phyloP scores from a whole-genome alignment of 352 stramenopile species.

The Globisporangium paddicum region DNA sequence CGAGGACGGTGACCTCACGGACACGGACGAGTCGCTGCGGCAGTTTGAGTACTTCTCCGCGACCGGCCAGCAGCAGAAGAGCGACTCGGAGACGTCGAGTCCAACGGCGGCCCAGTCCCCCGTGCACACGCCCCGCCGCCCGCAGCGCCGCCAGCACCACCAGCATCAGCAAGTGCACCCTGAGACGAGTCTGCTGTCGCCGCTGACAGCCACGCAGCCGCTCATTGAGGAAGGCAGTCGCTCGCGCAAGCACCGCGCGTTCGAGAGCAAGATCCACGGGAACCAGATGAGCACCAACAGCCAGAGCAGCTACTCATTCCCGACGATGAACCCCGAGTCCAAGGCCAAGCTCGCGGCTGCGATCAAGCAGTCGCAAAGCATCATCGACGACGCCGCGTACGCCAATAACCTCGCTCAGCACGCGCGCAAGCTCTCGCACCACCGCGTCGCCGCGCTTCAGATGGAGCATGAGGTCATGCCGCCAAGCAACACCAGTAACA shows the following conservation, averaged over 20 bases:
- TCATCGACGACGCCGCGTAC: constrained; percentile 59
- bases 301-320: constrained; percentile 2
- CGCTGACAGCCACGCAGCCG: constrained; percentile 14
- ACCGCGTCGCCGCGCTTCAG: constrained; percentile 58
- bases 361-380: constrained; percentile 39
- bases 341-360: constrained; percentile 45
- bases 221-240: constrained; percentile 16
- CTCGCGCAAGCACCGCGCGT: constrained; percentile 16
- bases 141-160: constrained; percentile 5
- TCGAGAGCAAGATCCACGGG: constrained; percentile 21
- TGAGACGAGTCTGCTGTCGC: constrained; percentile 6
- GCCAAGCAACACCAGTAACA: constrained; percentile 16
- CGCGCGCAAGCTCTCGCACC: constrained; percentile 60
- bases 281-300: neutral
- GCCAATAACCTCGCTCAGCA: constrained; percentile 70
- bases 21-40: constrained; percentile 40
- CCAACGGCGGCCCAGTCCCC: constrained; percentile 13
- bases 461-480: constrained; percentile 49
- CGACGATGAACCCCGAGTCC: constrained; percentile 14
- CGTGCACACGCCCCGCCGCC: constrained; percentile 21
- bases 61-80: constrained; percentile 1
- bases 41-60: constrained; percentile 32
- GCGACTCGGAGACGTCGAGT: constrained; percentile 1
- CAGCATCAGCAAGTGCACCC: constrained; percentile 6
- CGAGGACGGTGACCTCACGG: constrained; percentile 27